Conservation (phyloP, 1,139 yeast genomes). For the Hyphopichia khmerensis region DNA sequence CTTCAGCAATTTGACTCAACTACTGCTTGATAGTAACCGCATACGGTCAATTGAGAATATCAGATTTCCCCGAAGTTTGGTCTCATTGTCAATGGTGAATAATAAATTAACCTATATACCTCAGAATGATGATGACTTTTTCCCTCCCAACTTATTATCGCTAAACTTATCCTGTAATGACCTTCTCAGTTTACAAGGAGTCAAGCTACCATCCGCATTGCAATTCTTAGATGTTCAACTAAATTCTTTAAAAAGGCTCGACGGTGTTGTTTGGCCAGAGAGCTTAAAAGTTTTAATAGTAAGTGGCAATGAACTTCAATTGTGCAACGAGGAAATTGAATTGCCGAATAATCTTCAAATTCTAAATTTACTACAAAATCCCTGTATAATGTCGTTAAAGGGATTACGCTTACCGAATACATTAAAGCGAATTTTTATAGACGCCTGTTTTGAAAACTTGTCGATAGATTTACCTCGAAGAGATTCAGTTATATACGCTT, state of each 20-base stretch:
- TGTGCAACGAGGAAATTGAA: conserved; percentile 12
- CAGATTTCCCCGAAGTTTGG: conserved; percentile 10
- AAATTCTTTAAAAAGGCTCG: conserved; percentile 13
- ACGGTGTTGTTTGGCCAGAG: conserved; percentile 11
- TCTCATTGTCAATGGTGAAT: conserved; percentile 13
- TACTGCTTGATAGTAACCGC: background rate
- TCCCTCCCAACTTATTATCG: conserved; percentile 13
- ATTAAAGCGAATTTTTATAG: conserved; percentile 13
- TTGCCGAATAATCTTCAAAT: conserved; percentile 14
- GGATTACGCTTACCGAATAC: conserved; percentile 11
- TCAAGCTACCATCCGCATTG: conserved; percentile 12
- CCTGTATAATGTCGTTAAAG: conserved; percentile 12
- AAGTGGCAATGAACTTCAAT: conserved; percentile 16
- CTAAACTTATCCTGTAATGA: conserved; percentile 16
- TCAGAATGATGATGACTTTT: conserved; percentile 5
- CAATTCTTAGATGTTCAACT: conserved; percentile 17
- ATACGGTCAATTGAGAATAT: conserved; percentile 9
- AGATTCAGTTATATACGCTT: conserved; percentile 5
- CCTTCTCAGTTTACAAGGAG: conserved; percentile 8
- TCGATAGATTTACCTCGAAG: conserved; percentile 3
- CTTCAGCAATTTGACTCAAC: conserved; percentile 2
- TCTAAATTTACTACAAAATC: conserved; percentile 15
- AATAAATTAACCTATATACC: conserved; percentile 14
- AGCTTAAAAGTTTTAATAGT: conserved; percentile 14
- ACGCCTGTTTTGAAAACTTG: conserved; percentile 7